Evolutionary conservation across 306 rosid species (phyloP), one percentile per base, ranked within the genome.

Genomic region (Castanea crenata): DNA sequence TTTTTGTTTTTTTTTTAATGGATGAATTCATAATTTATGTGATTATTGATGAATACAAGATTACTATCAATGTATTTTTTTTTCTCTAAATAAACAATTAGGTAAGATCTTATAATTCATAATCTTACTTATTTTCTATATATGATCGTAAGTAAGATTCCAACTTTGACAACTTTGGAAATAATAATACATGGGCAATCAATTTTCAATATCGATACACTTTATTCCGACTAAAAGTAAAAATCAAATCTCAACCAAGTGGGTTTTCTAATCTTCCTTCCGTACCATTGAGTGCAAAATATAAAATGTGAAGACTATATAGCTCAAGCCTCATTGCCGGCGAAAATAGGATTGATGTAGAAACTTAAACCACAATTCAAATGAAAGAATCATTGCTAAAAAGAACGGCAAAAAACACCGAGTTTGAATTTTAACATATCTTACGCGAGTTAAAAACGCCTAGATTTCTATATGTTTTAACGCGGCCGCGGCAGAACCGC

Each of bases 401-500:
- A n/a, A 68, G 72, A 68, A 65, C 4, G 71, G 49, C 51, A 1
- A 65, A 18, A 65, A 32, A 59, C 12, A 62, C n/a, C 16, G 20
- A 6, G 15, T 35, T 63, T 27, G 41, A 63, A 29, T 63, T 29
- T 29, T 63, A 13, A 27, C 3, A 0, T 15, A 29, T 35, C 52
- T 13, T 19, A 8, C 38, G 27, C 72, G 11, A 4, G 38, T 2
- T 18, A 10, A 19, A 15, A 4, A 4, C 2, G 21, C n/a, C 29
- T 4, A 32, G 46, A 64, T 19, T 5, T 2, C 27, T 25, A 25
- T 31, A 31, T 9, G 52, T 35, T 4, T 19, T 46, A 19, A 68
- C 72, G 72, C 72, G 72, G 72, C 8, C 72, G 18, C 72, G 72
- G 27, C 51, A 68, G 72, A 68, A 38, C 72, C 1, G 71, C 51